Percentiles rank a stretch among this genome's conserved stretches.
Evolutionary conservation across 2,329 filamentous ascomycete genomes (phyloP).

Genomic region (Aspergillus sojae): DNA sequence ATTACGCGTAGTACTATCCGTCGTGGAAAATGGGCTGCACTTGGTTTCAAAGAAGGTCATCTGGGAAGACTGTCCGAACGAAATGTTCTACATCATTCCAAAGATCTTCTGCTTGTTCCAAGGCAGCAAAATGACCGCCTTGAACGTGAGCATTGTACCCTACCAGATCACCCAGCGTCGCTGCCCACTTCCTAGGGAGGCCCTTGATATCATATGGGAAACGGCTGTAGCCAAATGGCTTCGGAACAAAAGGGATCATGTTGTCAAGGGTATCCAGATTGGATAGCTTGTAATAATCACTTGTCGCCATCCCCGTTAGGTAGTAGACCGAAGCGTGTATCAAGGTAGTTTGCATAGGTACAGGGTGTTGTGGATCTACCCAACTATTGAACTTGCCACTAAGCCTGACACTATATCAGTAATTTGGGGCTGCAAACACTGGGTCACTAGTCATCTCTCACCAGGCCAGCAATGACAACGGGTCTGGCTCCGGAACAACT

Average conservation of each 20-base stretch:
- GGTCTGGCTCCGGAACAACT: background rate
- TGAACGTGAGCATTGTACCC: background rate
- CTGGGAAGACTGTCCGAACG: background rate
- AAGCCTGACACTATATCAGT: background rate
- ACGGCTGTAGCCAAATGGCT: background rate
- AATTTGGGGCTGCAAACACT: background rate
- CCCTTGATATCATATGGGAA: background rate
- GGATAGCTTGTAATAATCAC: background rate
- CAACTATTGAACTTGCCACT: background rate
- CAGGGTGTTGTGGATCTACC: background rate
- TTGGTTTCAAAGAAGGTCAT: background rate
- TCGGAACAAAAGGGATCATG: background rate
- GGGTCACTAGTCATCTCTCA: background rate
- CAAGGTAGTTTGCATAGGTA: background rate
- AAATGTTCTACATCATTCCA: background rate
- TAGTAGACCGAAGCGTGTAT: background rate
- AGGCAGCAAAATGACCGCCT: constrained; percentile 1
- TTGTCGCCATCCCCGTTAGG: background rate
- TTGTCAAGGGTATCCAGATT: background rate
- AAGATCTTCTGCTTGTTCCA: background rate
- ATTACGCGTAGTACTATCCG: background rate
- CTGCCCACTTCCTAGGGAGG: background rate
- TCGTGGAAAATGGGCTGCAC: background rate
- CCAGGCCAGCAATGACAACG: background rate
- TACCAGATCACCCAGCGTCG: background rate